Evolutionary conservation across 2,329 filamentous ascomycete genomes (phyloP).

Genomic region (Chalaropsis ovoidea): DNA sequence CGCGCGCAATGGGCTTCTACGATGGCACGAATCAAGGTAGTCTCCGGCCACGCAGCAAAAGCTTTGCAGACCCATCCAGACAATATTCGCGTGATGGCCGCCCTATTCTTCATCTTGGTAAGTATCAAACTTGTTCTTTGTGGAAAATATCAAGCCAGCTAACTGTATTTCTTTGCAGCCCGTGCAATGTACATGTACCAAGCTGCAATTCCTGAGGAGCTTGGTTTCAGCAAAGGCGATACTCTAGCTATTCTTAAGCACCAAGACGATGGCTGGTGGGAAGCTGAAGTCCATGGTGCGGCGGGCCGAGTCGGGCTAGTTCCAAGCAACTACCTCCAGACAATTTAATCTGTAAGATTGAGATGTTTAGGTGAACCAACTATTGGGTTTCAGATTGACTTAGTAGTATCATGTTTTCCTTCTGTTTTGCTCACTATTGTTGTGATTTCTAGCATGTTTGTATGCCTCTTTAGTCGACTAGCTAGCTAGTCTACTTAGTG

Average conservation of each 20-base stretch:
- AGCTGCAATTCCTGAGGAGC: slow-evolving; percentile 88
- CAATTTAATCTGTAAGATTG: slow-evolving; percentile 27
- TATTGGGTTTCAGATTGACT: background rate
- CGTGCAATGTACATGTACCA: slow-evolving; percentile 90
- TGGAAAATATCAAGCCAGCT: background rate
- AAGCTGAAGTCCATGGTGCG: slow-evolving; percentile 76
- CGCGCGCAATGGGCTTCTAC: slow-evolving; percentile 47
- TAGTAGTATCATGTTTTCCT: background rate
- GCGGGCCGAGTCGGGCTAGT: slow-evolving; percentile 52
- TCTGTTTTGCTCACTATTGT: background rate
- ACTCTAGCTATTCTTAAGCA: slow-evolving; percentile 76
- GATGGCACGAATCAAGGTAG: slow-evolving; percentile 39
- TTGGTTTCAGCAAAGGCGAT: slow-evolving; percentile 87
- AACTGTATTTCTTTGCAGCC: slow-evolving; percentile 43
- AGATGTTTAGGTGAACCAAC: background rate
- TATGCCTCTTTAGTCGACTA: no score
- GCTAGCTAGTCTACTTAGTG: no score
- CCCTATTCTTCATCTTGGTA: slow-evolving; percentile 87
- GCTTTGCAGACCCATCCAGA: slow-evolving; percentile 68
- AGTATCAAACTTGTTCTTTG: slow-evolving; percentile 36
- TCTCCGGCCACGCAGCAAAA: slow-evolving; percentile 61
- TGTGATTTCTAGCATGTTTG: no score
- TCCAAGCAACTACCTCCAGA: slow-evolving; percentile 58
- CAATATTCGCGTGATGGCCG: slow-evolving; percentile 79
- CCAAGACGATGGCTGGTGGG: slow-evolving; percentile 99